Evolutionary conservation across 2,329 filamentous ascomycete genomes (phyloP).

Genomic region (Lasiodiplodia hormozganensis): DNA sequence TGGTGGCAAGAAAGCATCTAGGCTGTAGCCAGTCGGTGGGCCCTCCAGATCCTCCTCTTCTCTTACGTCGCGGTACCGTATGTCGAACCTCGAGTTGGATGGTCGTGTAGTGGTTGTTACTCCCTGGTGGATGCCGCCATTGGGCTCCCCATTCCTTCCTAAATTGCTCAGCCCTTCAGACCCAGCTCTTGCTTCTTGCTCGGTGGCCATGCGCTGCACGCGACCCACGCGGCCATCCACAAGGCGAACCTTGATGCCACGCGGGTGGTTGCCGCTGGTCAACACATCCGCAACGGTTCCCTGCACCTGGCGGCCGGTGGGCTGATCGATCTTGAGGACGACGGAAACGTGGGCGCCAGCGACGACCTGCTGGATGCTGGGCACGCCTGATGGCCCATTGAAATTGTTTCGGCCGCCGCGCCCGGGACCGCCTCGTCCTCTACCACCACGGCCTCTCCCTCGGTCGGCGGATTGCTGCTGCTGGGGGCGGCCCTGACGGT

Average conservation of each 20-base stretch:
- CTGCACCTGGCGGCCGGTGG: conserved; percentile 72
- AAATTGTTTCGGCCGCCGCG: conserved; percentile 6
- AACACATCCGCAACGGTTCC: conserved; percentile 72
- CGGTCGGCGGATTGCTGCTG: conserved; percentile 9
- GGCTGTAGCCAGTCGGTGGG: conserved; percentile 24
- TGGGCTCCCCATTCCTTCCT: conserved; percentile 38
- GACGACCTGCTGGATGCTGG: conserved; percentile 55
- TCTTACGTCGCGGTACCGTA: conserved; percentile 28
- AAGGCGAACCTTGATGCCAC: conserved; percentile 80
- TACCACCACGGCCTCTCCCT: conserved; percentile 22
- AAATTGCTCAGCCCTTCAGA: conserved; percentile 33
- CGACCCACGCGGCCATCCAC: conserved; percentile 74
- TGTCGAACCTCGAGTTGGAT: conserved; percentile 18
- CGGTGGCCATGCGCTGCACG: conserved; percentile 67
- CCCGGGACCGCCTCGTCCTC: conserved; percentile 10
- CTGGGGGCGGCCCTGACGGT: conserved; percentile 21
- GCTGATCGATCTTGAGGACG: conserved; percentile 77
- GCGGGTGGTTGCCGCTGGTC: conserved; percentile 75
- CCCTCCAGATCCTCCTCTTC: conserved; percentile 25
- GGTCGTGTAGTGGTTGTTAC: not conserved
- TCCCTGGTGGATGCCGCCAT: not conserved
- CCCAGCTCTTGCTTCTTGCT: conserved; percentile 37
- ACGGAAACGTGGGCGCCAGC: conserved; percentile 73
- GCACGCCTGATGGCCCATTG: conserved; percentile 33
- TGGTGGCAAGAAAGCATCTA: conserved; percentile 23